phyloP scores from a whole-genome alignment of 1,139 yeast species.

The Entelexis paramagnoliae region DNA sequence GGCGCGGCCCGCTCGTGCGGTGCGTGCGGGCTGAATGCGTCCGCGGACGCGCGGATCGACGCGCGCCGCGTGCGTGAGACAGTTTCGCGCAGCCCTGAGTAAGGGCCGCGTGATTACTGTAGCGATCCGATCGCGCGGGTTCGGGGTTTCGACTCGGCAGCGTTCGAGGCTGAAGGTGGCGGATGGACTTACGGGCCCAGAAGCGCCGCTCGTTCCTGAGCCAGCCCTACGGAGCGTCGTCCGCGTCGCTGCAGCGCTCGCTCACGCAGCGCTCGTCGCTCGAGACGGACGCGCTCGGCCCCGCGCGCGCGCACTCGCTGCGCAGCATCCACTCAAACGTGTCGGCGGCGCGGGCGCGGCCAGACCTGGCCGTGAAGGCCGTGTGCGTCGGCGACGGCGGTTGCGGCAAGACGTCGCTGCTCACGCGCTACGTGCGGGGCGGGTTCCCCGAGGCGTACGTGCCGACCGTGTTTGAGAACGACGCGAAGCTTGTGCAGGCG shows the following conservation, averaged over 20 bases:
- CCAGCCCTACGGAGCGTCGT: conserved; percentile 16
- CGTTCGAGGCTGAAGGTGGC: not conserved
- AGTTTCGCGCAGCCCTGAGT: not conserved
- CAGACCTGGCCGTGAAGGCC: conserved; percentile 42
- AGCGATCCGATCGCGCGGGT: not conserved
- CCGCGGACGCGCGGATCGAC: too few relatives aligned
- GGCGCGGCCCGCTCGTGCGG: too few relatives aligned
- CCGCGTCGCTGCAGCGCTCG: conserved; percentile 9
- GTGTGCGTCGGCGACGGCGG: conserved; percentile 88
- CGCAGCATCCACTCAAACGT: not conserved
- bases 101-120: not conserved
- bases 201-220: conserved; percentile 19
- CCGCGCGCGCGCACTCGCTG: conserved; percentile 2
- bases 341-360: not conserved
- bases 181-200: conserved; percentile 20
- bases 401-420: conserved; percentile 82
- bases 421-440: conserved; percentile 73
- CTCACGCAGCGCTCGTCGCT: conserved; percentile 12
- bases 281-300: not conserved
- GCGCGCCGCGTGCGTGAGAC: not conserved
- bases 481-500: conserved; percentile 76
- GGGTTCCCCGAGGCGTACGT: conserved; percentile 64
- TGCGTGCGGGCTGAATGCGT: too few relatives aligned
- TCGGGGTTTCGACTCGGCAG: not conserved
- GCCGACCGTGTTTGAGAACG: conserved; percentile 92